Base-by-base conservation (phyloP, 2,329 filamentous ascomycete genomes). In the Scedosporium aurantiacum region DNA sequence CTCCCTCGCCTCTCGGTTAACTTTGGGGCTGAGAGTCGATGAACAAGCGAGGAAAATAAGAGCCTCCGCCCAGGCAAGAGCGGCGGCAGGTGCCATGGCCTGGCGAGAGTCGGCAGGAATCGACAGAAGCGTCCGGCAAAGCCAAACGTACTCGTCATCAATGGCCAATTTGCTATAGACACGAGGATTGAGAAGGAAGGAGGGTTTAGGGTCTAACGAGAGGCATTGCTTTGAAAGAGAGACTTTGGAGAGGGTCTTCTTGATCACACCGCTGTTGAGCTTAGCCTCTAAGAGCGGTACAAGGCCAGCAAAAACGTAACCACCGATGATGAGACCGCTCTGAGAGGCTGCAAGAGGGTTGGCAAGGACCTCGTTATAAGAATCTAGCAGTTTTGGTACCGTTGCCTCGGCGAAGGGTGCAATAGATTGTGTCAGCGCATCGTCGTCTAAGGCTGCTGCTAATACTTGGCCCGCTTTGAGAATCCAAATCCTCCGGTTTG, bases 311-410 rank as follows among this genome's bases (percentile, higher is more conserved):
- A 89, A 80, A 60, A 94, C 85, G 71, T 90, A 91, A 47, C 89
- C 91, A 40, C 86, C 86, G 14, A 89, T 86, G 60, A 95, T 82
- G n/a, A 92, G 79, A 10, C 92, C 92, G 67, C 80, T 93, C 71
- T 97, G 93, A 2, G 87, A 85, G 25, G 92, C 87, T 43, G 87
- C 81, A 3, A 91, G 74, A 2, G 93, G 86, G 72, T 96, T 97
- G 25, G 87, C 79, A 52, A 83, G 77, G 16, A 91, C 85, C 66
- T 97, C 94, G 60, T 85, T 83, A 78, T 91, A 94, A 3, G 84
- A 83, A 55, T 90, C 84, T 37, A 88, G 70, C 25, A 94, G 70
- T 52, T 81, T 79, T 7, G 80, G 75, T 2, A 80, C 69, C 16
- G 82, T 70, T 23, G 76, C 73, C 63, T 86, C 83, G 25, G 76